Conservation (phyloP, 2,329 filamentous ascomycete genomes). For the Colletotrichum sp. region DNA sequence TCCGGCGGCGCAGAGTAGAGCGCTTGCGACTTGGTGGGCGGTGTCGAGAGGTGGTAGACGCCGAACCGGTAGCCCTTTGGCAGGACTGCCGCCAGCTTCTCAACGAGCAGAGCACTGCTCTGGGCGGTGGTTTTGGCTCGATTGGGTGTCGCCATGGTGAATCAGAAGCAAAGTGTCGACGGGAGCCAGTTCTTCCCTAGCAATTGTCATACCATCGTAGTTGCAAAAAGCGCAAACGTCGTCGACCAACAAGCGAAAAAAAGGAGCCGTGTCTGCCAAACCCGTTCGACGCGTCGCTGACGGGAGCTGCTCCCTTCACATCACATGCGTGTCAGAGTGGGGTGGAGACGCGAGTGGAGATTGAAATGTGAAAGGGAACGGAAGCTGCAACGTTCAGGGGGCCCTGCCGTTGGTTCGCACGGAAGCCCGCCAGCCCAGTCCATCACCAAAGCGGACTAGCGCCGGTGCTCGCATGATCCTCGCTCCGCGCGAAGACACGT, state of each 20-base stretch:
- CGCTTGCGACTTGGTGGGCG: slow-evolving; percentile 74
- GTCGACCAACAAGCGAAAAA: neutral
- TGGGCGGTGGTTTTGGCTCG: slow-evolving; percentile 19
- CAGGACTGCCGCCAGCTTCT: slow-evolving; percentile 53
- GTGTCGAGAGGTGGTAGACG: slow-evolving; percentile 87
- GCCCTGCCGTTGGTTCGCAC: neutral
- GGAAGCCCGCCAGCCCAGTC: neutral
- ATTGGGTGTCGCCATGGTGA: slow-evolving; percentile 27
- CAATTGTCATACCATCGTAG: neutral
- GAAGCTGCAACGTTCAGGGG: neutral
- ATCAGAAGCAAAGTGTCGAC: neutral
- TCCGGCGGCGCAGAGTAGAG: slow-evolving; percentile 82
- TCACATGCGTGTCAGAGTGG: slow-evolving; percentile 5
- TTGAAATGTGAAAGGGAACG: neutral
- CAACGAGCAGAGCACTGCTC: slow-evolving; percentile 35
- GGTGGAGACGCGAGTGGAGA: slow-evolving; percentile 2
- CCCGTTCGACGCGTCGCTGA: slow-evolving; percentile 2
- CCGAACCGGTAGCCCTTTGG: slow-evolving; percentile 65
- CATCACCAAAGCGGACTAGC: neutral
- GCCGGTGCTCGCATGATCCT: slow-evolving; percentile 8
- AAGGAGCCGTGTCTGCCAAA: neutral
- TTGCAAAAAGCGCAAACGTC: neutral
- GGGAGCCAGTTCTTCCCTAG: neutral
- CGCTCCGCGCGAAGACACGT: slow-evolving; percentile 15
- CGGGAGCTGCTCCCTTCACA: neutral